phyloP scores from a whole-genome alignment of 2,329 filamentous ascomycete genomes.

The Colletotrichum shisoi region DNA sequence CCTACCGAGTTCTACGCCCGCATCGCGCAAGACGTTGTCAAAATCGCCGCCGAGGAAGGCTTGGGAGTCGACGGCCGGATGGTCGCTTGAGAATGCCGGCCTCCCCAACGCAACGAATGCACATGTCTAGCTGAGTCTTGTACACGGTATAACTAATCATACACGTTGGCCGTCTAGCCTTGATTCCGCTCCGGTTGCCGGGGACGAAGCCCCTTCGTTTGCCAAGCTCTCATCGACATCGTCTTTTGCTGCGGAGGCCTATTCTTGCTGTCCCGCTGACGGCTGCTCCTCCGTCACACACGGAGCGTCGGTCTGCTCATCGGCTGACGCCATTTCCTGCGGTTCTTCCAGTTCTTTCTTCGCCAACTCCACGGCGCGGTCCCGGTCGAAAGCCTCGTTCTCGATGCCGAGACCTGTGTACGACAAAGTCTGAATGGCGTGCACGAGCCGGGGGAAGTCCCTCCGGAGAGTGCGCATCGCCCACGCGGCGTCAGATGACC shows the following conservation, averaged over 20 bases:
- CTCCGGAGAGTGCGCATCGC: conserved; percentile 51
- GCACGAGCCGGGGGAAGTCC: conserved; percentile 52
- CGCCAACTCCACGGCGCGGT: neutral
- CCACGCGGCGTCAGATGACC: conserved; percentile 57
- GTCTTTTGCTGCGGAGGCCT: neutral
- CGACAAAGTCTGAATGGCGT: conserved; percentile 48
- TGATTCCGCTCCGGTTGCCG: neutral
- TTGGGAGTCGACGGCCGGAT: conserved; percentile 77
- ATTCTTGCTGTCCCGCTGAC: neutral
- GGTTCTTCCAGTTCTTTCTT: neutral
- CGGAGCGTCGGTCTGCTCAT: neutral
- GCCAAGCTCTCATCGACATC: neutral
- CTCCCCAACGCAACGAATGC: neutral
- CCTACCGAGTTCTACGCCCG: conserved; percentile 96
- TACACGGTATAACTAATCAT: conserved; percentile 14
- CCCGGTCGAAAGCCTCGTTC: conserved; percentile 38
- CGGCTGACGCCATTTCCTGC: neutral
- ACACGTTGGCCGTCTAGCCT: conserved; percentile 7
- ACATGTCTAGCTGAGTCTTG: conserved; percentile 7
- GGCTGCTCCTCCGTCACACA: neutral
- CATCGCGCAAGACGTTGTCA: conserved; percentile 85
- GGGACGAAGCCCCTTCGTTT: neutral
- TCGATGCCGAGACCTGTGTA: conserved; percentile 42
- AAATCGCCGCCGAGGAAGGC: conserved; percentile 79
- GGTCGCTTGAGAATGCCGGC: conserved; percentile 11